These are phyloP conservation scores for Phytophthora fragariae DNA, from an alignment of 352 stramenopile genomes.

Conservation along the genomic window DNA sequence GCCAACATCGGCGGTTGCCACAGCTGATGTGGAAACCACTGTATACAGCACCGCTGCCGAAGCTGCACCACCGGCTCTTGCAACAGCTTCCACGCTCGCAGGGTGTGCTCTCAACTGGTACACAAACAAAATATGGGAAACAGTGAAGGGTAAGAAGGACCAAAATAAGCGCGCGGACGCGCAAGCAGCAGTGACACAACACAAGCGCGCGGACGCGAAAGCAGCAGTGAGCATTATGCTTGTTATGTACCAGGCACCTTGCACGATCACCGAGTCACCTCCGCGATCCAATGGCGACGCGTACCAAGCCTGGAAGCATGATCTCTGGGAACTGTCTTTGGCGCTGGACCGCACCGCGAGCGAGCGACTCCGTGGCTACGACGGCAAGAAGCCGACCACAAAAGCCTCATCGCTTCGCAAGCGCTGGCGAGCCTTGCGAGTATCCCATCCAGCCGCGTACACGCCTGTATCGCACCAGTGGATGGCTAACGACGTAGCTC, in stretches of 20 bases:
- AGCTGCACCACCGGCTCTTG: neutral
- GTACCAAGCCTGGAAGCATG: neutral
- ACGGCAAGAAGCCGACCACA: neutral
- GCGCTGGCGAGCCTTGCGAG: neutral
- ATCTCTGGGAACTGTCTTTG: neutral
- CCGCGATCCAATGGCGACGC: neutral
- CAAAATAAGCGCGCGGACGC: slow-evolving; percentile 12
- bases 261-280: neutral
- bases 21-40: neutral
- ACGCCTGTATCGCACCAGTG: slow-evolving; percentile 1
- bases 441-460: neutral
- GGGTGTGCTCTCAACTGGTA: slow-evolving; percentile 14
- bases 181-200: too few relatives aligned
- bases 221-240: slow-evolving; percentile 17
- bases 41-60: neutral
- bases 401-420: neutral
- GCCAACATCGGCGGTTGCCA: neutral
- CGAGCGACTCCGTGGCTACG: neutral
- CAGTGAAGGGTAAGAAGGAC: slow-evolving; percentile 15
- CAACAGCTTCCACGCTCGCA: slow-evolving; percentile 14
- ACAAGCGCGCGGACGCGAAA: neutral
- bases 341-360: neutral
- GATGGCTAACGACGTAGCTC: neutral
- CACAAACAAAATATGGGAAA: slow-evolving; percentile 14
- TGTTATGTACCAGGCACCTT: slow-evolving; percentile 10